Evolutionary conservation across 1,284 basidiomycete genomes (phyloP).

Genomic region (Ganoderma sp.): DNA sequence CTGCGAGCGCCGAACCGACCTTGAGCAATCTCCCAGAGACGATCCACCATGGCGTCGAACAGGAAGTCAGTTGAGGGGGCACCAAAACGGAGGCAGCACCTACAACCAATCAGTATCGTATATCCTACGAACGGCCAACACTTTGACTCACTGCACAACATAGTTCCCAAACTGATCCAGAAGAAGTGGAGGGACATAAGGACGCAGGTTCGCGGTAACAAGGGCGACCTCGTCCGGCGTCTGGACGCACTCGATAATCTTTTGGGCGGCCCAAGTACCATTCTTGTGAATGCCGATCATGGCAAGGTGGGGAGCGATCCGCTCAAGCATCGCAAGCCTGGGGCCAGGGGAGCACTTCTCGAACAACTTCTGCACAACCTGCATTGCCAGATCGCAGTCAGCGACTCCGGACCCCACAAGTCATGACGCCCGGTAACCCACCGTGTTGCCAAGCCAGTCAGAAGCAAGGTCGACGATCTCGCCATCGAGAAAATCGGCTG

Average conservation of each 20-base stretch:
- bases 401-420: conserved; percentile 16
- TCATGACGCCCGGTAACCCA: conserved; percentile 46
- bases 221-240: conserved; percentile 88
- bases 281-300: conserved; percentile 99
- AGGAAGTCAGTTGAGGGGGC: conserved; percentile 92
- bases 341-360: conserved; percentile 84
- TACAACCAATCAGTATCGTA: conserved; percentile 36
- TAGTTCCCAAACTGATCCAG: conserved; percentile 99
- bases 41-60: conserved; percentile 97
- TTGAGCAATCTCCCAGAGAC: conserved; percentile 98
- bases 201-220: conserved; percentile 85
- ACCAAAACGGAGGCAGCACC: conserved; percentile 92
- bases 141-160: conserved; percentile 82
- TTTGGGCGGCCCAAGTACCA: conserved; percentile 99
- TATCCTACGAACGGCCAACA: not conserved
- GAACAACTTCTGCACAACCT: conserved; percentile 96
- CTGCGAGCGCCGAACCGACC: conserved; percentile 97
- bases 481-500: conserved; percentile 88
- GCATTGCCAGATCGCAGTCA: conserved; percentile 17
- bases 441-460: conserved; percentile 99
- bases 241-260: conserved; percentile 95
- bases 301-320: conserved; percentile 92
- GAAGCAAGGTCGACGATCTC: conserved; percentile 95
- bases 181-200: conserved; percentile 93
- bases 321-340: conserved; percentile 90